Conservation (phyloP, 257 asterid genomes). For the Solanum corneliomulleri region DNA sequence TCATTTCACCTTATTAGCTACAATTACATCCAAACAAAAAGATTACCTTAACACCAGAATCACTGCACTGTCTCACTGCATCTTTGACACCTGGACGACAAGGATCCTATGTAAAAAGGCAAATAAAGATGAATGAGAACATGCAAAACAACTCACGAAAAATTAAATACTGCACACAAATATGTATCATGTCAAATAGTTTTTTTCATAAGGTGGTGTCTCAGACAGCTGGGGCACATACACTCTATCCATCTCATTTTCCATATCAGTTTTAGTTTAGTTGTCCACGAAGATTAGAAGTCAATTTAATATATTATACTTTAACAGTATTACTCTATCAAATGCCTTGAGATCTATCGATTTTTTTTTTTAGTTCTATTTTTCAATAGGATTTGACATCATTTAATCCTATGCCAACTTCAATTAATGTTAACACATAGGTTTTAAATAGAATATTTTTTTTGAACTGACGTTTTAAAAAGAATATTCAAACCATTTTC, state of each 20-base stretch:
- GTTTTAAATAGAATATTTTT: background rate
- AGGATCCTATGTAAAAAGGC: constrained; percentile 58
- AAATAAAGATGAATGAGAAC: background rate
- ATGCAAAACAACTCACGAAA: background rate
- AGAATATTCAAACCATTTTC: background rate
- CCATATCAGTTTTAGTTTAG: background rate
- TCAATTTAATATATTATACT: background rate
- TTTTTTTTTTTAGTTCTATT: background rate
- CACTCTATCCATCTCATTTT: background rate
- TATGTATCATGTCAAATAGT: background rate
- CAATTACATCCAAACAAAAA: background rate
- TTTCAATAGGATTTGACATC: background rate
- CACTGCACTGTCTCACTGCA: constrained; percentile 77
- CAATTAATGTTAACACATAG: background rate
- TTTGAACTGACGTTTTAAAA: background rate
- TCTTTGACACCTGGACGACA: constrained; percentile 97
- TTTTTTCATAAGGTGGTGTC: background rate
- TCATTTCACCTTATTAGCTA: background rate
- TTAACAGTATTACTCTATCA: background rate
- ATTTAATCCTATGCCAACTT: background rate
- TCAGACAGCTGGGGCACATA: background rate
- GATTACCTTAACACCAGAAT: constrained; percentile 83
- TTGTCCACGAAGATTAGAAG: background rate
- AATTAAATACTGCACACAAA: background rate
- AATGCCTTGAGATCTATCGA: background rate